These are phyloP conservation scores for Monosporascus sp. DNA, from an alignment of 2,329 filamentous ascomycete species.

Conservation along the genomic window DNA sequence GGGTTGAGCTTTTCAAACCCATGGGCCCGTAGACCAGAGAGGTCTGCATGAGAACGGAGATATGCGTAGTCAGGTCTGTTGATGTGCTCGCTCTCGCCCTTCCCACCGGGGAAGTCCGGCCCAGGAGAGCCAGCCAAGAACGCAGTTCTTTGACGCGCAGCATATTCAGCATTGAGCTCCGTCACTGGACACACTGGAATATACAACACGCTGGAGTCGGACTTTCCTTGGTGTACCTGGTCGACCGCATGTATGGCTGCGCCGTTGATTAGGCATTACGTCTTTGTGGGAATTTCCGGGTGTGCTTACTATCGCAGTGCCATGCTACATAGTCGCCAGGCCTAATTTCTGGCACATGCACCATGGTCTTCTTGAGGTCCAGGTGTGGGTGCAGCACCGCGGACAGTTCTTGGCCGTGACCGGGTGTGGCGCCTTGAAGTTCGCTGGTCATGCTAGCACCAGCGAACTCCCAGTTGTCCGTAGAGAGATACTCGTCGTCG, in stretches of 20 bases:
- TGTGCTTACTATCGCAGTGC: constrained; percentile 65
- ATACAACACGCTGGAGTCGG: constrained; percentile 81
- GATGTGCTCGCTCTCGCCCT: constrained; percentile 56
- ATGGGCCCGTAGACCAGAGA: constrained; percentile 36
- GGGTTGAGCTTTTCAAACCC: constrained; percentile 37
- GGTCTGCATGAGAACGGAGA: constrained; percentile 27
- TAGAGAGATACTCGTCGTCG: constrained; percentile 40
- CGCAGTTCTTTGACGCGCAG: constrained; percentile 63
- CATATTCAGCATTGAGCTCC: constrained; percentile 65
- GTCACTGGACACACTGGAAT: constrained; percentile 84
- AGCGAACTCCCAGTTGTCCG: constrained; percentile 57
- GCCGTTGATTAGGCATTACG: neutral
- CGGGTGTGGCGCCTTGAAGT: constrained; percentile 65
- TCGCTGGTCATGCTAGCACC: constrained; percentile 43
- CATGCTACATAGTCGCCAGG: constrained; percentile 77
- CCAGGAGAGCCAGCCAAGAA: constrained; percentile 64
- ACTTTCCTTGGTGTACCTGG: constrained; percentile 62
- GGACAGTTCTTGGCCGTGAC: constrained; percentile 65
- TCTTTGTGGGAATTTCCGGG: constrained; percentile 19
- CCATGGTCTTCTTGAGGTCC: constrained; percentile 62
- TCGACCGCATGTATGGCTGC: constrained; percentile 75
- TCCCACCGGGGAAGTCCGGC: constrained; percentile 67
- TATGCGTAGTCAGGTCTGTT: constrained; percentile 38
- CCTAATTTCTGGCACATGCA: constrained; percentile 61
- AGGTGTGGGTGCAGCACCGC: constrained; percentile 64